phyloP scores from a whole-genome alignment of 1,284 basidiomycete genomes.

The Neolentinus lepideus region DNA sequence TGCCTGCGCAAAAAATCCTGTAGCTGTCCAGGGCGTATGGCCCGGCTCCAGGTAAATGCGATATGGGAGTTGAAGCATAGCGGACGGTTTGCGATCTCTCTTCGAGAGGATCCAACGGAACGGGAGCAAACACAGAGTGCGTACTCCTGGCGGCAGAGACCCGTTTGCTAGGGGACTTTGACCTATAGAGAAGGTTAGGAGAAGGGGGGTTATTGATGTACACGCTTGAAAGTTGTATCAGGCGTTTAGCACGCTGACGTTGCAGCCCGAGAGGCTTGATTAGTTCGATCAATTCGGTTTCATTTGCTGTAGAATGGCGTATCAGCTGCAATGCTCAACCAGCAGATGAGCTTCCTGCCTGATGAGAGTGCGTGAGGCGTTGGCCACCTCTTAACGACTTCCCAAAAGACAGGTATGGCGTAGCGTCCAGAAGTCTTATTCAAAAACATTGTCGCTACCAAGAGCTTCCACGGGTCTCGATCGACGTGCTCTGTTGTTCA shows the following conservation, averaged over 20 bases:
- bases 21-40: slow-evolving; percentile 63
- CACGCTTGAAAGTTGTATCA: slow-evolving; percentile 38
- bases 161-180: slow-evolving; percentile 14
- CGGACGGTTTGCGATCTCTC: slow-evolving; percentile 1
- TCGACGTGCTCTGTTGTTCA: slow-evolving; percentile 33
- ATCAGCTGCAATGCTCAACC: neutral
- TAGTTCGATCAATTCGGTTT: slow-evolving; percentile 29
- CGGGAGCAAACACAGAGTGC: neutral
- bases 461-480: slow-evolving; percentile 45
- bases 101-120: neutral
- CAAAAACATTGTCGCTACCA: slow-evolving; percentile 45
- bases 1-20: slow-evolving; percentile 47
- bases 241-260: slow-evolving; percentile 39
- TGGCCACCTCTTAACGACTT: slow-evolving; percentile 43
- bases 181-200: slow-evolving; percentile 20
- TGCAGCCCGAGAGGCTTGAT: slow-evolving; percentile 48
- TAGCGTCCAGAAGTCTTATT: slow-evolving; percentile 48
- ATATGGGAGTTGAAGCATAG: slow-evolving; percentile 39
- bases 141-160: no score
- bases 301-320: slow-evolving; percentile 21
- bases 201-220: slow-evolving; percentile 38
- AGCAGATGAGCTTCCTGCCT: slow-evolving; percentile 26
- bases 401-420: slow-evolving; percentile 49
- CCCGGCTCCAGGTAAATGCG: slow-evolving; percentile 51
- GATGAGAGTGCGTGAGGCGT: slow-evolving; percentile 40